Percentiles rank a stretch among this genome's conserved stretches.
phyloP scores from a whole-genome alignment of 2,329 filamentous ascomycete genomes.

The Alternaria atra region DNA sequence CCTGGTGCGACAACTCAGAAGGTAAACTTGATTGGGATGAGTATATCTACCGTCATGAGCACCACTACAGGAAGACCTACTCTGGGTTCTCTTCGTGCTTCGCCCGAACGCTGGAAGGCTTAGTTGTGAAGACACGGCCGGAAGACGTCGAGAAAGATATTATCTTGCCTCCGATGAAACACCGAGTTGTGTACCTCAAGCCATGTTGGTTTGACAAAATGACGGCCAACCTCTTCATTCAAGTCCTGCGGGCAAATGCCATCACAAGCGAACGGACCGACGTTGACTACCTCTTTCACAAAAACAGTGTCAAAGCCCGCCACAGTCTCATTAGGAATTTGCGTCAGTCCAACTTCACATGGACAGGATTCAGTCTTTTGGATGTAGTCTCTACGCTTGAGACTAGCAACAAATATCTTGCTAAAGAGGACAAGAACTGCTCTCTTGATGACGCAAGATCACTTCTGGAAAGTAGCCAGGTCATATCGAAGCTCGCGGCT shows the following conservation, averaged over 20 bases:
- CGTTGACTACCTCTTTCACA: conserved; percentile 88
- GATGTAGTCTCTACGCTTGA: conserved; percentile 72
- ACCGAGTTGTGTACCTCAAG: conserved; percentile 76
- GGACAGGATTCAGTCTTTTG: conserved; percentile 73
- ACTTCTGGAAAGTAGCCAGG: conserved; percentile 70
- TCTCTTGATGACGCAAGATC: conserved; percentile 67
- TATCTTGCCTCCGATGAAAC: conserved; percentile 73
- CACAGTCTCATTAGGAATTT: conserved; percentile 78
- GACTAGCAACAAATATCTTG: conserved; percentile 73
- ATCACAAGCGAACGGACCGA: conserved; percentile 87
- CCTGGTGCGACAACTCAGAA: conserved; percentile 74
- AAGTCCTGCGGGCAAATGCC: conserved; percentile 84
- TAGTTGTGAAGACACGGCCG: conserved; percentile 82
- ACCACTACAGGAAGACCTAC: conserved; percentile 63
- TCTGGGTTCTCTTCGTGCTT: conserved; percentile 67
- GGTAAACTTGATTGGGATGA: conserved; percentile 76
- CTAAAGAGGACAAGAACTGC: conserved; percentile 68
- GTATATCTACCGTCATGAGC: conserved; percentile 68
- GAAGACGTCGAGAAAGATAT: conserved; percentile 73
- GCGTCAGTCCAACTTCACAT: conserved; percentile 86
- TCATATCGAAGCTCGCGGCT: conserved; percentile 67
- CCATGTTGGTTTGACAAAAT: conserved; percentile 87
- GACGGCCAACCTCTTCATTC: conserved; percentile 83
- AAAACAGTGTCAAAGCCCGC: conserved; percentile 72
- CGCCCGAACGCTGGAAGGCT: conserved; percentile 73